Evolutionary conservation across 2,329 filamentous ascomycete species (phyloP).

Genomic region (Ophiostoma montium): DNA sequence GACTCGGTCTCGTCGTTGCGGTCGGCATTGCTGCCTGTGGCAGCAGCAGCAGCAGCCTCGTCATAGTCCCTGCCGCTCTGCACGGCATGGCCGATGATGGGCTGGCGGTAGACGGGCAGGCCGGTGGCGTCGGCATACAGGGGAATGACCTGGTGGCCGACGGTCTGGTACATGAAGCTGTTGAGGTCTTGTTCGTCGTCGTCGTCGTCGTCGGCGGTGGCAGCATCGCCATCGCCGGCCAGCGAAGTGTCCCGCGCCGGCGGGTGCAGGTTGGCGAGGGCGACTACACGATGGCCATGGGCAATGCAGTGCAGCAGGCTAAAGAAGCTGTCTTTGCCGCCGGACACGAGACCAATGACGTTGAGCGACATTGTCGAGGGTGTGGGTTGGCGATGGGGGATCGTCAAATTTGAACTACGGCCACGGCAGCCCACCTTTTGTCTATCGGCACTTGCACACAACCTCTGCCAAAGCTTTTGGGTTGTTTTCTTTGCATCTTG

Average conservation of each 20-base stretch:
- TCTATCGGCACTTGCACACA: no score
- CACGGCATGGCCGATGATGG: constrained; percentile 58
- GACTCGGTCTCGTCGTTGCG: constrained; percentile 78
- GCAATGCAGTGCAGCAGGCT: constrained; percentile 78
- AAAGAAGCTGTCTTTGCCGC: constrained; percentile 94
- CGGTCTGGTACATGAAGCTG: constrained; percentile 99
- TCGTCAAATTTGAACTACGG: no score
- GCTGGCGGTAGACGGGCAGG: constrained; percentile 69
- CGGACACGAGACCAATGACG: constrained; percentile 86
- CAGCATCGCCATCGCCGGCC: no score
- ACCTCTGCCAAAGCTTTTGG: no score
- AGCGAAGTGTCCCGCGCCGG: background rate
- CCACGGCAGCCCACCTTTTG: no score
- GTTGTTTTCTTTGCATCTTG: no score
- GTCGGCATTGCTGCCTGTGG: no score
- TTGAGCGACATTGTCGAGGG: constrained; percentile 30
- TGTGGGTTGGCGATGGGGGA: no score
- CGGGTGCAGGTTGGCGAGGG: constrained; percentile 79
- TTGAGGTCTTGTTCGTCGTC: constrained; percentile 56
- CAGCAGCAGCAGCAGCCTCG: constrained; percentile 10
- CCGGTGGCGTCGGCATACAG: constrained; percentile 68
- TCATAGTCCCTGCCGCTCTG: constrained; percentile 60
- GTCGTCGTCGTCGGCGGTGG: constrained; percentile 14
- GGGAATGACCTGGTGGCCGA: constrained; percentile 76
- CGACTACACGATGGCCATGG: constrained; percentile 74